These are phyloP conservation scores for Oryza longistaminata DNA, from an alignment of 176 grass and related monocot species.

Conservation along the genomic window DNA sequence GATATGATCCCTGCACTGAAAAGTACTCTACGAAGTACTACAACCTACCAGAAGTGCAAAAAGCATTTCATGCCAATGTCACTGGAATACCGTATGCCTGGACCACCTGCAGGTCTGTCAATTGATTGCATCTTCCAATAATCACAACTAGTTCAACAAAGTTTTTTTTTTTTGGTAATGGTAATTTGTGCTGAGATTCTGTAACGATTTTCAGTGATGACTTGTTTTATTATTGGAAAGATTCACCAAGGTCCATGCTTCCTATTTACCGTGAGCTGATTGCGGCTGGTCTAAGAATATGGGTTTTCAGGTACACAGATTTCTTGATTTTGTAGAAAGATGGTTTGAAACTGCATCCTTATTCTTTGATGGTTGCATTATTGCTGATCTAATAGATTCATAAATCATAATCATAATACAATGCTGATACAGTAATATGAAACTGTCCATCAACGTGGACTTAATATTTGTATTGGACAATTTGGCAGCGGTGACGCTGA, in stretches of 20 bases:
- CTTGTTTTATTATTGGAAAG: slow-evolving; percentile 52
- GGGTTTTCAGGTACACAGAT: slow-evolving; percentile 75
- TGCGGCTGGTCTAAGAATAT: slow-evolving; percentile 62
- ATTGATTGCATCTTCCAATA: slow-evolving; percentile 19
- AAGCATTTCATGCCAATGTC: slow-evolving; percentile 79
- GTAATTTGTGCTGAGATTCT: slow-evolving; percentile 3
- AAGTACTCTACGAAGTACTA: slow-evolving; percentile 74
- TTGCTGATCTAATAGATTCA: slow-evolving; percentile 3
- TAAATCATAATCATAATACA: neutral
- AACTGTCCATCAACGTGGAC: neutral
- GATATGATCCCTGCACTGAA: slow-evolving; percentile 94
- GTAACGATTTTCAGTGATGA: slow-evolving; percentile 40
- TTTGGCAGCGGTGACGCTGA: slow-evolving; percentile 75
- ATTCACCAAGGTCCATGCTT: slow-evolving; percentile 77
- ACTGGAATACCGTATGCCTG: slow-evolving; percentile 71
- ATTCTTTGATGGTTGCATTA: neutral
- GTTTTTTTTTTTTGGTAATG: neutral
- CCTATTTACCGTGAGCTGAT: slow-evolving; percentile 82
- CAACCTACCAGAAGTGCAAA: slow-evolving; percentile 78
- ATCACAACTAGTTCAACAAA: slow-evolving; percentile 8
- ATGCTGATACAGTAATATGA: neutral
- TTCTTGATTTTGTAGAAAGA: neutral
- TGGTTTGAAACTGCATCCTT: neutral
- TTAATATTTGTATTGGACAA: slow-evolving; percentile 8
- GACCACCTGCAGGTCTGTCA: slow-evolving; percentile 69